Percentiles rank a stretch among this genome's conserved stretches.
These are phyloP conservation scores for Suillus bovinus DNA, from an alignment of 768 basidiomycete species.

Conservation along the genomic window DNA sequence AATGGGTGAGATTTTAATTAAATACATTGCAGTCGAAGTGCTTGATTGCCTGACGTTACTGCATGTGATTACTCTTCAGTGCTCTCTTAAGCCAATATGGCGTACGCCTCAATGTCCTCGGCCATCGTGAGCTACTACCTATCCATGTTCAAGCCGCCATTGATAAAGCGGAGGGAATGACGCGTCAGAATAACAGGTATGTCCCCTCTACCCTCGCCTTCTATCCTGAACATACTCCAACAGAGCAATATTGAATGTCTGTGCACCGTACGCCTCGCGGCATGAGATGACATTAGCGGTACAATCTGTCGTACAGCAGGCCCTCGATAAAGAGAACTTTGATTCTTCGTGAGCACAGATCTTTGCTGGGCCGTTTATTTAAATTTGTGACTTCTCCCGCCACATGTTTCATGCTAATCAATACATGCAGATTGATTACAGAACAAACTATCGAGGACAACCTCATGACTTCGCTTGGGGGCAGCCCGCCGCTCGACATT, in stretches of 20 bases:
- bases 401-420: not conserved
- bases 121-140: slow-evolving; percentile 75
- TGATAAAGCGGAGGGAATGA: slow-evolving; percentile 72
- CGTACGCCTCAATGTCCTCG: slow-evolving; percentile 82
- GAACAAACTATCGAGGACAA: slow-evolving; percentile 40
- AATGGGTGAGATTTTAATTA: slow-evolving; percentile 62
- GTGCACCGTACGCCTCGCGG: slow-evolving; percentile 88
- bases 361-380: not conserved
- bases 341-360: slow-evolving; percentile 27
- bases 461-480: slow-evolving; percentile 62
- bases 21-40: not conserved
- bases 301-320: slow-evolving; percentile 31
- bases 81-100: slow-evolving; percentile 50
- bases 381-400: slow-evolving; percentile 6
- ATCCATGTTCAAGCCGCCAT: slow-evolving; percentile 69
- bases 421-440: not conserved
- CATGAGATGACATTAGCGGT: slow-evolving; percentile 91
- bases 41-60: not conserved
- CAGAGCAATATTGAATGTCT: slow-evolving; percentile 88
- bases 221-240: slow-evolving; percentile 2
- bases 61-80: not conserved
- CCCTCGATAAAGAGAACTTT: slow-evolving; percentile 32
- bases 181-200: slow-evolving; percentile 70
- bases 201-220: slow-evolving; percentile 17
- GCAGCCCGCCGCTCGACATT: slow-evolving; percentile 84